A percentile compares a stretch with the other conserved stretches of the same genome.
phyloP scores from a whole-genome alignment of 495 filamentous ascomycete species.

The Aspergillus incahuasiensis region DNA sequence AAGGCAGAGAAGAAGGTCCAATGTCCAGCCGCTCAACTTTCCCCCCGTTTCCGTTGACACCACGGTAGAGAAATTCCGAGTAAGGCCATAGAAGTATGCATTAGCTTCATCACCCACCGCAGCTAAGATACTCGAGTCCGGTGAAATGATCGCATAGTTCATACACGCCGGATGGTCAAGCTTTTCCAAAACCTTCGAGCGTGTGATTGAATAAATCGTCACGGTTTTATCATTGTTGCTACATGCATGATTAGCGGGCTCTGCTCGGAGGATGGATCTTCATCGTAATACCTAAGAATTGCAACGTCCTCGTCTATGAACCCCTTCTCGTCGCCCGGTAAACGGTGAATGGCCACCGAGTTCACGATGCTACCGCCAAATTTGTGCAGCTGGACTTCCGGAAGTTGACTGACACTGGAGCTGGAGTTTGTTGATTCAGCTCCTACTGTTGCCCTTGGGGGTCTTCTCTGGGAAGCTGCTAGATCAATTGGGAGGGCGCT shows the following conservation, averaged over 20 bases:
- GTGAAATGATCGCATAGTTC: constrained; percentile 90
- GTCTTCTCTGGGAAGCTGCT: constrained; percentile 32
- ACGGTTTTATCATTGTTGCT: constrained; percentile 90
- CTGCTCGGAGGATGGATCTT: neutral
- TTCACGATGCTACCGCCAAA: constrained; percentile 62
- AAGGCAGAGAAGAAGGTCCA: constrained; percentile 29
- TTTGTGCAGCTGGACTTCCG: constrained; percentile 49
- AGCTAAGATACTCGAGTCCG: constrained; percentile 73
- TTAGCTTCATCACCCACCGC: constrained; percentile 81
- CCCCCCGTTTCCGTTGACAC: constrained; percentile 41
- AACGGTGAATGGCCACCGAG: constrained; percentile 63
- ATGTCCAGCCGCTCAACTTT: constrained; percentile 38
- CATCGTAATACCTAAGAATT: constrained; percentile 52
- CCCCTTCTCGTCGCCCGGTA: constrained; percentile 44
- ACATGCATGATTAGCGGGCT: constrained; percentile 12
- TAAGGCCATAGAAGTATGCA: constrained; percentile 70
- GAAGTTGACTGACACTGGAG: constrained; percentile 29
- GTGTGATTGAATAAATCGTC: constrained; percentile 67
- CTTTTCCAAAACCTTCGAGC: constrained; percentile 56
- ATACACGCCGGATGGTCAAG: constrained; percentile 73
- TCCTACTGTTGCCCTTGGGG: constrained; percentile 21
- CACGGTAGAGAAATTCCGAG: constrained; percentile 34
- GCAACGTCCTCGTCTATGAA: constrained; percentile 56
- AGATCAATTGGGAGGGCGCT: constrained; percentile 56
- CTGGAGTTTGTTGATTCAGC: constrained; percentile 27